A percentile compares a stretch with the other conserved stretches of the same genome.
These are phyloP conservation scores for Ceratobasidium theobromae DNA, from an alignment of 1,284 basidiomycete genomes.

Conservation along the genomic window DNA sequence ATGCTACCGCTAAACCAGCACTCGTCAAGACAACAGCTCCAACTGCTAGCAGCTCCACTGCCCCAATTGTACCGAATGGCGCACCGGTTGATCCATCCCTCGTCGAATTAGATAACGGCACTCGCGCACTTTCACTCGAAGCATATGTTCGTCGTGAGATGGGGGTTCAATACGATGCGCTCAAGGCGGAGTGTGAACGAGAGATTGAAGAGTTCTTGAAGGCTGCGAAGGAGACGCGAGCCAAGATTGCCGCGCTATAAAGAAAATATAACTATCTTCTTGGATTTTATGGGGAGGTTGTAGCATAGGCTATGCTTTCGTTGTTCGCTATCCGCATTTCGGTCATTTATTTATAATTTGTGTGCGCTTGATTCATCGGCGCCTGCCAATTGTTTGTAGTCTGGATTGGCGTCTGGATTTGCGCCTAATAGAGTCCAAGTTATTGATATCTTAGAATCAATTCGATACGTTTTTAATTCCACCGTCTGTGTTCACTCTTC, in stretches of 20 bases:
- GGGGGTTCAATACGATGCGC: constrained; percentile 22
- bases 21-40: background rate
- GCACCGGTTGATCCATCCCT: background rate
- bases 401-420: background rate
- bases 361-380: too few relatives aligned
- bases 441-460: too few relatives aligned
- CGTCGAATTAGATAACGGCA: constrained; percentile 8
- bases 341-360: too few relatives aligned
- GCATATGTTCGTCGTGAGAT: constrained; percentile 31
- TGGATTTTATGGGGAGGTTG: too few relatives aligned
- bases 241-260: constrained; percentile 31
- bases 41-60: background rate
- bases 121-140: constrained; percentile 28
- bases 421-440: too few relatives aligned
- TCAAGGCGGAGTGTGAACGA: constrained; percentile 29
- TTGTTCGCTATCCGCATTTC: too few relatives aligned
- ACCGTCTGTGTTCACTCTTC: too few relatives aligned
- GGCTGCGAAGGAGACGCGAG: constrained; percentile 23
- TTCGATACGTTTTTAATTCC: too few relatives aligned
- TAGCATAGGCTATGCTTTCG: too few relatives aligned
- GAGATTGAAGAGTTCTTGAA: constrained; percentile 31
- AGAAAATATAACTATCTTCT: too few relatives aligned
- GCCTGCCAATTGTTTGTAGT: constrained; percentile 5
- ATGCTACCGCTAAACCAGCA: background rate
- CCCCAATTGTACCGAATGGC: background rate